Conservation (phyloP, 1,284 basidiomycete genomes). For the Boletus mariae region DNA sequence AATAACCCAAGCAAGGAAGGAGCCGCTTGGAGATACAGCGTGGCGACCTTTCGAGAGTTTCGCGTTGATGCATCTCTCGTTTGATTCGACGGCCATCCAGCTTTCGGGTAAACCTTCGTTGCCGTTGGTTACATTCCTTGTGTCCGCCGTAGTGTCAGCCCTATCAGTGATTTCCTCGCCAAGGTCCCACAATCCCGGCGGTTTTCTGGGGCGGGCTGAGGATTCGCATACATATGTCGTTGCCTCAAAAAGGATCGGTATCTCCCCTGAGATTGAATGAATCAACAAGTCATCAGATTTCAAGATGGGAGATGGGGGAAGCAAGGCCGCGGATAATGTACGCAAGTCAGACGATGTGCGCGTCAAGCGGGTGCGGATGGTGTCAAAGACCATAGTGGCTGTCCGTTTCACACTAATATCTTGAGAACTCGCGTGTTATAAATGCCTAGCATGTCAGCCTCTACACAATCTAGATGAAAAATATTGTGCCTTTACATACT, state of each 20-base stretch:
- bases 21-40: not conserved
- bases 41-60: conserved; percentile 1
- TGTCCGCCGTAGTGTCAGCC: not conserved
- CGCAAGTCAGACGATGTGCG: conserved; percentile 38
- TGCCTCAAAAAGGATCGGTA: conserved; percentile 51
- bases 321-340: conserved; percentile 27
- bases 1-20: not conserved
- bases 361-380: conserved; percentile 21
- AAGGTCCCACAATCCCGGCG: conserved; percentile 2
- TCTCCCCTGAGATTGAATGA: conserved; percentile 47
- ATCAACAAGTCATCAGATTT: conserved; percentile 38
- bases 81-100: conserved; percentile 4
- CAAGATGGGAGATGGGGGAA: conserved; percentile 48
- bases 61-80: not conserved
- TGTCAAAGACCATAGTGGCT: conserved; percentile 14
- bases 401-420: not conserved
- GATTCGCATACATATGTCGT: conserved; percentile 7
- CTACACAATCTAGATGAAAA: conserved; percentile 9
- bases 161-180: conserved; percentile 7
- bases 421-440: conserved; percentile 4
- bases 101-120: conserved; percentile 2
- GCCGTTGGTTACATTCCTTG: not conserved
- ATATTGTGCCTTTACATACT: conserved; percentile 6
- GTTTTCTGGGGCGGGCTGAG: not conserved
- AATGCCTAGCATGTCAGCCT: conserved; percentile 21